phyloP scores from a whole-genome alignment of 495 filamentous ascomycete species.

The Lasiosphaeria miniovina region DNA sequence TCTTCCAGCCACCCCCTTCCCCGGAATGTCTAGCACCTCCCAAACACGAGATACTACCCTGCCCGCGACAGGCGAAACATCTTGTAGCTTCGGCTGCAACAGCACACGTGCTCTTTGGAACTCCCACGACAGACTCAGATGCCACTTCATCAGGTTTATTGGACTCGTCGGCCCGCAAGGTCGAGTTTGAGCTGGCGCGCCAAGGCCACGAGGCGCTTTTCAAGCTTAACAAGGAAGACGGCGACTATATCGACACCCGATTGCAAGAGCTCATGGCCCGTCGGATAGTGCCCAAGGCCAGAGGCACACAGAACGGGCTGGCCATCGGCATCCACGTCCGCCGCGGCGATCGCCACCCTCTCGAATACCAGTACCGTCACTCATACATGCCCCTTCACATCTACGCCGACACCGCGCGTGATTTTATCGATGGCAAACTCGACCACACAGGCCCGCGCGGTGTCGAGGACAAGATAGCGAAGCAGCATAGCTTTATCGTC shows the following conservation, averaged over 20 bases:
- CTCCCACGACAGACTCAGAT: slow-evolving; percentile 23
- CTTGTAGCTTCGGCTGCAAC: slow-evolving; percentile 67
- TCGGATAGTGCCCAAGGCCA: slow-evolving; percentile 39
- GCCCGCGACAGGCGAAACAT: slow-evolving; percentile 65
- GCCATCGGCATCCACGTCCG: slow-evolving; percentile 68
- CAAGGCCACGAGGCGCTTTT: slow-evolving; percentile 65
- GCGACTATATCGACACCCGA: slow-evolving; percentile 50
- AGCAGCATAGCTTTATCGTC: slow-evolving; percentile 46
- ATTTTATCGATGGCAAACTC: slow-evolving; percentile 39
- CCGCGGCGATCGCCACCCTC: slow-evolving; percentile 66
- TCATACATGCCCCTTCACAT: slow-evolving; percentile 65
- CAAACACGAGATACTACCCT: slow-evolving; percentile 62
- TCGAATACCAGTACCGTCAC: slow-evolving; percentile 62
- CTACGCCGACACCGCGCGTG: slow-evolving; percentile 50
- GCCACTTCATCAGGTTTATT: slow-evolving; percentile 38
- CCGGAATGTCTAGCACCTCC: slow-evolving; percentile 60
- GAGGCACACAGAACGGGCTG: slow-evolving; percentile 37
- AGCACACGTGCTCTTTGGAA: slow-evolving; percentile 46
- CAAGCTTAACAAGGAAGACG: slow-evolving; percentile 54
- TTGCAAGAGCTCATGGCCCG: slow-evolving; percentile 45
- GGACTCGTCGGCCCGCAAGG: slow-evolving; percentile 32
- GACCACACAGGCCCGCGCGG: slow-evolving; percentile 33
- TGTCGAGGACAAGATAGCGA: slow-evolving; percentile 30
- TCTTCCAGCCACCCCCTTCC: slow-evolving; percentile 59
- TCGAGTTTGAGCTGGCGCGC: slow-evolving; percentile 59